A percentile compares a stretch with the other conserved stretches of the same genome.
phyloP scores from a whole-genome alignment of 371 early-diverging fungal species.

The Encephalitozoon cuniculi region DNA sequence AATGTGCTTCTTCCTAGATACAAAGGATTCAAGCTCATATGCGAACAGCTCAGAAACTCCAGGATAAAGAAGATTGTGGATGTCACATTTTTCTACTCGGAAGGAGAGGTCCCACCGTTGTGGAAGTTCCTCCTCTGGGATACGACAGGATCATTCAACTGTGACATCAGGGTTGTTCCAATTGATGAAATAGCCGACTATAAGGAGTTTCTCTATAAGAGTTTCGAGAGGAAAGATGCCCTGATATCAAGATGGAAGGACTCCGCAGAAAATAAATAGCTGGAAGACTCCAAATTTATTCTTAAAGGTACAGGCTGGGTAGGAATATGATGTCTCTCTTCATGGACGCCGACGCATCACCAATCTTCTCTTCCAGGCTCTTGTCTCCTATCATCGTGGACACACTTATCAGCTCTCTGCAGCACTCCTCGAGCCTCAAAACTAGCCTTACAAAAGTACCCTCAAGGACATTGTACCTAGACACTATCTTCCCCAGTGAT shows the following conservation, averaged over 20 bases:
- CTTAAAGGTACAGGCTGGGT: constrained; percentile 57
- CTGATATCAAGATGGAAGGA: constrained; percentile 49
- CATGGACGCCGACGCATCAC: constrained; percentile 34
- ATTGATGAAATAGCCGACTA: constrained; percentile 27
- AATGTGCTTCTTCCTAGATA: constrained; percentile 70
- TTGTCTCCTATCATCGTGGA: constrained; percentile 48
- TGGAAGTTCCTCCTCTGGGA: constrained; percentile 28
- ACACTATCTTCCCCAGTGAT: constrained; percentile 49
- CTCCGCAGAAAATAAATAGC: background rate
- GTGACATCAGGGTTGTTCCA: constrained; percentile 19
- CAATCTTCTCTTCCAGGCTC: constrained; percentile 43
- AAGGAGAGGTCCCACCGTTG: constrained; percentile 32
- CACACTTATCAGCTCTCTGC: constrained; percentile 55
- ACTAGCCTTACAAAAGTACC: constrained; percentile 59
- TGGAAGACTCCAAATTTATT: background rate
- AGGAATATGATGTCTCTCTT: constrained; percentile 57
- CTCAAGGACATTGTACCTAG: constrained; percentile 47
- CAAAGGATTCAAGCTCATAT: constrained; percentile 66
- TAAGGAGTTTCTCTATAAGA: constrained; percentile 43
- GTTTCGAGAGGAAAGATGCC: constrained; percentile 55
- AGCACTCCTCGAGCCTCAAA: constrained; percentile 55
- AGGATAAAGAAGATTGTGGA: constrained; percentile 49
- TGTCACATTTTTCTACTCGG: constrained; percentile 52
- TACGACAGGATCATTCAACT: constrained; percentile 27
- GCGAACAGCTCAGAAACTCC: constrained; percentile 7